phyloP scores from a whole-genome alignment of 768 basidiomycete genomes.

The Boletus fagicola region DNA sequence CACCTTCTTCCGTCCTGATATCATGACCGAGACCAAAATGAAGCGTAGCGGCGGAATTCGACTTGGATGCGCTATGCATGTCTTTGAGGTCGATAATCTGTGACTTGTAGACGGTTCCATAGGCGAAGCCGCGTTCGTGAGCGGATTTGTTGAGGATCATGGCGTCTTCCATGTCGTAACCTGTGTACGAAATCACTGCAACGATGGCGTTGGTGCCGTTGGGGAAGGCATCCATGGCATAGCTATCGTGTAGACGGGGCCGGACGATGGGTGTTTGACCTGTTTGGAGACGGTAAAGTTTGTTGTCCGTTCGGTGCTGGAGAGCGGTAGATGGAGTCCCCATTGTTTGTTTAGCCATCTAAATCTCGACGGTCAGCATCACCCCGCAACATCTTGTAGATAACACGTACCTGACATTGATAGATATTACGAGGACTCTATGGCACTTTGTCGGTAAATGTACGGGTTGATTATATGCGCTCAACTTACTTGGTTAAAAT shows the following conservation, averaged over 20 bases:
- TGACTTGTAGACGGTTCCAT: constrained; percentile 95
- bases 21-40: constrained; percentile 90
- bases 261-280: constrained; percentile 95
- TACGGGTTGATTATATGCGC: neutral
- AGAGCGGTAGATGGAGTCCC: constrained; percentile 94
- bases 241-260: constrained; percentile 85
- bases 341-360: constrained; percentile 99
- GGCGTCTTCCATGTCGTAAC: constrained; percentile 99
- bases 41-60: constrained; percentile 56
- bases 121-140: constrained; percentile 95
- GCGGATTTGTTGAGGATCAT: constrained; percentile 99
- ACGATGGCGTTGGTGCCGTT: constrained; percentile 98
- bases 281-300: constrained; percentile 92
- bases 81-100: constrained; percentile 89
- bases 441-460: constrained; percentile 2
- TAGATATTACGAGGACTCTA: constrained; percentile 90
- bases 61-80: constrained; percentile 62
- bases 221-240: constrained; percentile 98
- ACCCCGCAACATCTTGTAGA: neutral
- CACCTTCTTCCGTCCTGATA: constrained; percentile 53
- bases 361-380: constrained; percentile 14
- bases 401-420: constrained; percentile 73
- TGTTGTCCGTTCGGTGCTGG: constrained; percentile 94
- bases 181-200: constrained; percentile 99
- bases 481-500: constrained; percentile 88